Conservation (phyloP, 2,329 filamentous ascomycete species). For the Didymella keratinophila region DNA sequence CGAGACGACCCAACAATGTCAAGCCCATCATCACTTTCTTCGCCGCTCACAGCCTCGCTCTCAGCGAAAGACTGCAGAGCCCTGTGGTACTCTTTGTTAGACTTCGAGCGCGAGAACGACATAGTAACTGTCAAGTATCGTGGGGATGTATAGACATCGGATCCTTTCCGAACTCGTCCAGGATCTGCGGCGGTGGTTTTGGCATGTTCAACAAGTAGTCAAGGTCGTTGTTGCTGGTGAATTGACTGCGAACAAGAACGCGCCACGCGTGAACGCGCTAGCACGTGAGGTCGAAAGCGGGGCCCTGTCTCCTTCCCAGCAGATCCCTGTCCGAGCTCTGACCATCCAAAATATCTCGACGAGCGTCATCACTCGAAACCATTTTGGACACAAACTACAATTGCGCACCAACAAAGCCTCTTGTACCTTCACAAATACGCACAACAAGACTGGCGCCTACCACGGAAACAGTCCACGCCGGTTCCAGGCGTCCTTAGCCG, state of each 20-base stretch:
- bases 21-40: constrained; percentile 54
- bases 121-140: constrained; percentile 10
- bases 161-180: background rate
- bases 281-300: constrained; percentile 37
- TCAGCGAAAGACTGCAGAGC: constrained; percentile 37
- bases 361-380: constrained; percentile 13
- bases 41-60: constrained; percentile 35
- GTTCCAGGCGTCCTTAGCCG: too few relatives aligned
- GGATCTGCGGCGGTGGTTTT: background rate
- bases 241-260: background rate
- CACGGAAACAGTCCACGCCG: background rate
- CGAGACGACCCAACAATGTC: constrained; percentile 50
- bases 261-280: constrained; percentile 31
- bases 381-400: background rate
- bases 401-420: background rate
- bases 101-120: constrained; percentile 26
- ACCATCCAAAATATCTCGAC: constrained; percentile 22
- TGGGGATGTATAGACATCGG: background rate
- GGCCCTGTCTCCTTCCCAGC: constrained; percentile 16
- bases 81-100: constrained; percentile 24
- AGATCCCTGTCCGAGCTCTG: constrained; percentile 29
- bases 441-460: background rate
- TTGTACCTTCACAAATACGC: background rate
- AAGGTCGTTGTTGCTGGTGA: background rate
- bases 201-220: background rate